Conservation (phyloP, 805 yeast genomes). For the Ogataea populi-albae region DNA sequence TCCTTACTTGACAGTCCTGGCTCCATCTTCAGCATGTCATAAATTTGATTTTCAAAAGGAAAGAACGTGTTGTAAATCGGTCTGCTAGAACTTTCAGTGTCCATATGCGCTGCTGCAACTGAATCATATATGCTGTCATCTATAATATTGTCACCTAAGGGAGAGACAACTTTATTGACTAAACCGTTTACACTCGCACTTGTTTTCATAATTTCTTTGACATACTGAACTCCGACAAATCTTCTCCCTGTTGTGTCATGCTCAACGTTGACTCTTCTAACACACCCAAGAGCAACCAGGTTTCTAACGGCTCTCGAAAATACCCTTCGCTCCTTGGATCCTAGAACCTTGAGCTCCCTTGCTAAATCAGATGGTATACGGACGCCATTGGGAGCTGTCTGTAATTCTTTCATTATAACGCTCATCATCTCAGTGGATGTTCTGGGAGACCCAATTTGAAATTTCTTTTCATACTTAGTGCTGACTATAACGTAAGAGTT, state of each 20-base stretch:
- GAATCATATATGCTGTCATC: slow-evolving; percentile 35
- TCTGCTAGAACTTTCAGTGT: slow-evolving; percentile 22
- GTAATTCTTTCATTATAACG: slow-evolving; percentile 46
- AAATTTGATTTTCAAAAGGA: slow-evolving; percentile 66
- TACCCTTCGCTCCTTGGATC: slow-evolving; percentile 33
- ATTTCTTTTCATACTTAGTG: slow-evolving; percentile 36
- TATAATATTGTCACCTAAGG: slow-evolving; percentile 11
- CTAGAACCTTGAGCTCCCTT: slow-evolving; percentile 52
- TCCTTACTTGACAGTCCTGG: slow-evolving; percentile 63
- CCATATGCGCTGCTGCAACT: slow-evolving; percentile 22
- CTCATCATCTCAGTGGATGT: slow-evolving; percentile 20
- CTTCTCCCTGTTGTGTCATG: slow-evolving; percentile 22
- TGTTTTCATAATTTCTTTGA: slow-evolving; percentile 24
- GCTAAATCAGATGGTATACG: slow-evolving; percentile 61
- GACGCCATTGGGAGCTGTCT: slow-evolving; percentile 56
- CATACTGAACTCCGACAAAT: slow-evolving; percentile 23
- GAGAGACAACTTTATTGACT: slow-evolving; percentile 6
- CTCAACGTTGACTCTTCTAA: slow-evolving; percentile 23
- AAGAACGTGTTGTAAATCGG: slow-evolving; percentile 50
- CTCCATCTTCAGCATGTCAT: slow-evolving; percentile 39
- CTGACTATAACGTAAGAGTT: slow-evolving; percentile 55
- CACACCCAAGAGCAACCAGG: slow-evolving; percentile 38
- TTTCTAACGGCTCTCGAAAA: slow-evolving; percentile 46
- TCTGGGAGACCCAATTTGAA: slow-evolving; percentile 14
- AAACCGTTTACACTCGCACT: slow-evolving; percentile 8